Evolutionary conservation across 2,329 filamentous ascomycete species (phyloP), one percentile per base, ranked within the genome.

Genomic region (Pseudogymnoascus sp.): DNA sequence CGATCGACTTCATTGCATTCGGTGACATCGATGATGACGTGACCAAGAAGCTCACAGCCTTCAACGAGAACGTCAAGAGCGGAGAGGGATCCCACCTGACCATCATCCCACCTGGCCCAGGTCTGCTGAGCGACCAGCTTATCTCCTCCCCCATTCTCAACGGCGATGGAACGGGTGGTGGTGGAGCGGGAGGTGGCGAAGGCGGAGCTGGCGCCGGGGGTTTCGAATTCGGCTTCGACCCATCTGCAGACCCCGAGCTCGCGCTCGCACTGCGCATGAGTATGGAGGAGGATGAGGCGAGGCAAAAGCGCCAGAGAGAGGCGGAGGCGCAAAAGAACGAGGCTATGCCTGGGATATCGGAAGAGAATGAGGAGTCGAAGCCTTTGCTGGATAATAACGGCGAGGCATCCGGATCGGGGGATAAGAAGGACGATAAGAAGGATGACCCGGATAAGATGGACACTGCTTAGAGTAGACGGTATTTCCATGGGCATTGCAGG

Each of bases 281-380:
- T 77, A 92, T 96, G 85, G 95, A 99, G 76, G 95, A 99, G 75
- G 95, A 99, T 78, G 96, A 96, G 80, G 93, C 93, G 67, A 83
- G 95, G 72, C 93, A 96, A 76, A 92, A 92, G 78, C 86, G 89
- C 73, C 88, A 90, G 70, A 88, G 90, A 70, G 84, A 86, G 65
- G 77, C 80, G 39, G 84, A 82, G 69, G 83, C 85, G 48, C 84
- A 90, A 63, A 85, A 86, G 69, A 93, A 93, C 79, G 85, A 85
- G 48, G 85, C 86, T 54, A 81, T 98, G 69, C 92, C 92, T 73
- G 86, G 86, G 57, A 92, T 98, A 74, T 87, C 92, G 71, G 90
- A 93, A 74, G 89, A 92, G 75, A 85, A 85, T 65, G 89, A 92
- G 76, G 80, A 81, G 73, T 79, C 78, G 65, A 80, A 86, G 73